These are phyloP conservation scores for Phytophthora fragariaefolia DNA, from an alignment of 352 stramenopile species.

Conservation along the genomic window DNA sequence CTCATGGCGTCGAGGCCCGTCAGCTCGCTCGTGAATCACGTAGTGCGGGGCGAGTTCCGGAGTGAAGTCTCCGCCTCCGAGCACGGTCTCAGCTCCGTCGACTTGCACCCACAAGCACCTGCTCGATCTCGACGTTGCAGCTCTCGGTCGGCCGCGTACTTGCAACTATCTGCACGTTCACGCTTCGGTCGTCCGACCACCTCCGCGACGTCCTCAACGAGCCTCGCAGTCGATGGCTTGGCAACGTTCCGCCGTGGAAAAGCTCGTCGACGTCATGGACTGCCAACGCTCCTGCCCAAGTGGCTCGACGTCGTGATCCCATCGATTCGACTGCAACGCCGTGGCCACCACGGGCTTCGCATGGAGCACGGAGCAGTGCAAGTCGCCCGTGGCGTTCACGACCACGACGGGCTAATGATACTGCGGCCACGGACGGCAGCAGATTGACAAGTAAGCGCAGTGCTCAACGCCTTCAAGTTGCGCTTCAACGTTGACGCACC, in stretches of 20 bases:
- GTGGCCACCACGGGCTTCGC: conserved; percentile 30
- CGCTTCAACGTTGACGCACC: no score
- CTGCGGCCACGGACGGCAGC: conserved; percentile 29
- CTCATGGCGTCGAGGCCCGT: conserved; percentile 34
- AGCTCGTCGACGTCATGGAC: no score
- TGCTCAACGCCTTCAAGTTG: no score
- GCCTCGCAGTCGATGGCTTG: no score
- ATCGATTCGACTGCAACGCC: conserved; percentile 29
- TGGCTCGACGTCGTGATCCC: conserved; percentile 53
- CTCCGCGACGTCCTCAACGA: neutral
- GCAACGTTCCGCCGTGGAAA: no score
- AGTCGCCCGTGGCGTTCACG: conserved; percentile 31
- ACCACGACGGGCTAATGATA: conserved; percentile 39
- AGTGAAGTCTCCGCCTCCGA: no score
- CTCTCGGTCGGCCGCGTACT: conserved; percentile 13
- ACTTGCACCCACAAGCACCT: no score
- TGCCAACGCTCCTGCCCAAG: no score
- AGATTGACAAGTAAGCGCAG: no score
- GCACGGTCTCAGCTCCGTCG: neutral
- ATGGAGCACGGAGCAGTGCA: conserved; percentile 42
- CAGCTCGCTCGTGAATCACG: no score
- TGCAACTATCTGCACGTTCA: conserved; percentile 4
- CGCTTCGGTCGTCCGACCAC: neutral
- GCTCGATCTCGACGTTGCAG: neutral
- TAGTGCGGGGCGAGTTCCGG: no score